phyloP scores from a whole-genome alignment of 2,329 filamentous ascomycete species.

The Colletotrichum salicis region DNA sequence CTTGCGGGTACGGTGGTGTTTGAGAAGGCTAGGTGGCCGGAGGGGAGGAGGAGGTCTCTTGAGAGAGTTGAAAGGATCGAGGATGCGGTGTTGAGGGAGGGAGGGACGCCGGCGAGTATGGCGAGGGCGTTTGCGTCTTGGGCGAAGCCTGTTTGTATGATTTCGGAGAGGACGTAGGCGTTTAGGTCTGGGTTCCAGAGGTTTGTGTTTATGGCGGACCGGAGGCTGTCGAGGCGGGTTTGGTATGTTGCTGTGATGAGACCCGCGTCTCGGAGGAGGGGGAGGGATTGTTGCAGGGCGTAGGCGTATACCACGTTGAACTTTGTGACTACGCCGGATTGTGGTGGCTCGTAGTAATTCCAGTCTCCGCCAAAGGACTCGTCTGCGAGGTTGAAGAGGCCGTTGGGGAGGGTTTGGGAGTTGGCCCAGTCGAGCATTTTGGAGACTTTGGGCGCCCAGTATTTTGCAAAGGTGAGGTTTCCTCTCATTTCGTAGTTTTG shows the following conservation, averaged over 20 bases:
- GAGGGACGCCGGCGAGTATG: slow-evolving; percentile 43
- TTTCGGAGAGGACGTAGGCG: slow-evolving; percentile 42
- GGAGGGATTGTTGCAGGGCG: slow-evolving; percentile 41
- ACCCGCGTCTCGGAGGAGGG: slow-evolving; percentile 37
- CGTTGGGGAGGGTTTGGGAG: slow-evolving; percentile 40
- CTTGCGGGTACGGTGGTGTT: slow-evolving; percentile 21
- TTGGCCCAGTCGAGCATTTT: slow-evolving; percentile 49
- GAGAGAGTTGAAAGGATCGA: slow-evolving; percentile 37
- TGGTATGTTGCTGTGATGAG: slow-evolving; percentile 38
- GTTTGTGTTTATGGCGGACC: slow-evolving; percentile 39
- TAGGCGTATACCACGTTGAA: slow-evolving; percentile 48
- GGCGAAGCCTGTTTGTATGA: slow-evolving; percentile 37
- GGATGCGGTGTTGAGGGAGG: neutral
- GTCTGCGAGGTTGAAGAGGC: slow-evolving; percentile 43
- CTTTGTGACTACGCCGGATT: slow-evolving; percentile 43
- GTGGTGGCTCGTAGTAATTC: slow-evolving; percentile 48
- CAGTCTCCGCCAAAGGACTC: slow-evolving; percentile 45
- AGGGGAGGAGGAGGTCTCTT: slow-evolving; percentile 23
- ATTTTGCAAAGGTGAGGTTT: slow-evolving; percentile 39
- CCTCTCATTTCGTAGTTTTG: slow-evolving; percentile 44
- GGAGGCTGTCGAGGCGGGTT: slow-evolving; percentile 39
- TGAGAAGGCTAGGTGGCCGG: slow-evolving; percentile 40
- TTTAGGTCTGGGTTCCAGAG: slow-evolving; percentile 41
- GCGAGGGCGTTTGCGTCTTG: slow-evolving; percentile 47
- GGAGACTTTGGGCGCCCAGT: slow-evolving; percentile 42